Base-by-base conservation (phyloP, 2,329 filamentous ascomycete species). In the Lomentospora prolificans region DNA sequence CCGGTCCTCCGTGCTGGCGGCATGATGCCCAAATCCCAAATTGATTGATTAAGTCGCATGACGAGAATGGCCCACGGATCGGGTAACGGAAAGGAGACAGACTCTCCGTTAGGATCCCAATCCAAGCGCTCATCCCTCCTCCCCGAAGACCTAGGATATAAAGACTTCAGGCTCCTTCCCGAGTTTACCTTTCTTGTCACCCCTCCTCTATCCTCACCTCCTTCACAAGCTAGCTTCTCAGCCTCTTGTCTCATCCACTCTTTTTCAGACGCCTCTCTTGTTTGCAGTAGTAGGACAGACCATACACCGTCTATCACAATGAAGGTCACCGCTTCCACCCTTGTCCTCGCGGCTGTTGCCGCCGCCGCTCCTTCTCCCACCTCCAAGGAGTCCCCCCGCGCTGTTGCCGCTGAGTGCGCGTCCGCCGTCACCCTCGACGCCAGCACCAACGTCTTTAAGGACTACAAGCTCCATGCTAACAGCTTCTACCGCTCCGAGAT, bases 401-500 rank as follows among this genome's bases (percentile, higher is more conserved):
- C 64, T 57, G 65, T 65, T 22, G 57, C 61, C 4, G 57, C 62
- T 5, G 68, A 60, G 33, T 73, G 69, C 63, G 57, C 64, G 36
- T 65, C 68, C 17, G 64, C 68, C 57, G 70, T 72, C 58, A 64
- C 61, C 55, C 65, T 73, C 57, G 67, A 72, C 50, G 68, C 69
- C 59, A 65, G 57, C 60, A 69, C 65, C 60, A 73, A 73, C 61
- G 61, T 69, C 44, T 73, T 64, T 58, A 60, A 64, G 55, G 64
- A 66, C 60, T 72, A 73, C 65, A 71, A 61, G 41, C 68, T 73
- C 52, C 70, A 72, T 60, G 58, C 69, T 60, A 72, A 71, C 67
- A 64, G 52, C 59, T 70, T 65, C 59, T 63, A 63, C 65, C 66
- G 68, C 33, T 53, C 58, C 17, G 70, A 72, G 66, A 64, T 72